phyloP scores from a whole-genome alignment of 2,329 filamentous ascomycete genomes.

The Alternaria sp. region DNA sequence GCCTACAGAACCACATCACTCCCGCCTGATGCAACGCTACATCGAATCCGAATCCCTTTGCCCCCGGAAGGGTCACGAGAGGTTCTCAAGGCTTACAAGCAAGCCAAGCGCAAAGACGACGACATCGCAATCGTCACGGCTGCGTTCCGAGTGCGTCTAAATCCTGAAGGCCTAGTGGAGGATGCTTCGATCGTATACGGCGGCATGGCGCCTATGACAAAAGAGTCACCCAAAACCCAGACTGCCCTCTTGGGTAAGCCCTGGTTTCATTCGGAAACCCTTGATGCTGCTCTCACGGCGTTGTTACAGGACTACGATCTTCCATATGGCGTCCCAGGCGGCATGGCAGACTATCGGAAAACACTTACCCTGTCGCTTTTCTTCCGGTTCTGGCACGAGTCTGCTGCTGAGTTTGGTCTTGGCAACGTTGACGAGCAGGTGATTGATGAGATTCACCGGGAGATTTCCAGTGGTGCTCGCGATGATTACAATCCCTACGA shows the following conservation, averaged over 20 bases:
- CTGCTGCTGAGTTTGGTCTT: conserved; percentile 67
- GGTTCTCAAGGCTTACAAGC: conserved; percentile 88
- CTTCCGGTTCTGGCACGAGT: conserved; percentile 95
- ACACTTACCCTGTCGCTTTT: conserved; percentile 90
- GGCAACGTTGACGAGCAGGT: conserved; percentile 70
- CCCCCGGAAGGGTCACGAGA: conserved; percentile 71
- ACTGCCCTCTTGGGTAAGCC: conserved; percentile 75
- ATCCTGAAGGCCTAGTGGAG: conserved; percentile 70
- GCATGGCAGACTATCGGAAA: conserved; percentile 94
- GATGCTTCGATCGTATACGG: conserved; percentile 84
- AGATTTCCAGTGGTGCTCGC: conserved; percentile 77
- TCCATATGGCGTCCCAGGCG: conserved; percentile 85
- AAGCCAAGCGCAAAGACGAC: conserved; percentile 94
- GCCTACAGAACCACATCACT: conserved; percentile 86
- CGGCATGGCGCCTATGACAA: conserved; percentile 89
- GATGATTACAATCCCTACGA: conserved; percentile 81
- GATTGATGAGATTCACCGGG: conserved; percentile 80
- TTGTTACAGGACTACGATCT: conserved; percentile 85
- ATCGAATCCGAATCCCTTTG: conserved; percentile 80
- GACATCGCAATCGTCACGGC: conserved; percentile 97
- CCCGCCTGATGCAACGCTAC: conserved; percentile 78
- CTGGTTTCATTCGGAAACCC: conserved; percentile 78
- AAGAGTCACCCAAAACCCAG: conserved; percentile 77
- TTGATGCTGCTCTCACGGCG: conserved; percentile 84
- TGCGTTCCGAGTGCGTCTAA: conserved; percentile 76